Conservation (phyloP, 2,329 filamentous ascomycete species). For the Davidsoniella virescens region DNA sequence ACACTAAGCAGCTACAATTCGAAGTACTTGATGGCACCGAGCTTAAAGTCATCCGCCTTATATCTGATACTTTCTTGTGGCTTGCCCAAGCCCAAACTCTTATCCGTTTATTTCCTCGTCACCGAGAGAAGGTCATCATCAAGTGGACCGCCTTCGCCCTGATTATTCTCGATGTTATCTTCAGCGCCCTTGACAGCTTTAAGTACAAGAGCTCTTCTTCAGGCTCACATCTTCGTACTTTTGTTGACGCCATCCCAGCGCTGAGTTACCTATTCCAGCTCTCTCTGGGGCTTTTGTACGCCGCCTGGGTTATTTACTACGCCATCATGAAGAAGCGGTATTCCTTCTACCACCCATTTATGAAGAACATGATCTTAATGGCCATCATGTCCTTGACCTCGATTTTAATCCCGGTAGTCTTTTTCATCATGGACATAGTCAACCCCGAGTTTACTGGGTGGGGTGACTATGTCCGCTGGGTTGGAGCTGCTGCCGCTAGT, state of each 20-base stretch:
- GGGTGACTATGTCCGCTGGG: constrained; percentile 93
- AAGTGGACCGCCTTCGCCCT: constrained; percentile 96
- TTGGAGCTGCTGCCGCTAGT: constrained; percentile 83
- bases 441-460: constrained; percentile 75
- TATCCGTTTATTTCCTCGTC: constrained; percentile 86
- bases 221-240: constrained; percentile 45
- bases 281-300: constrained; percentile 72
- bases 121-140: constrained; percentile 95
- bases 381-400: constrained; percentile 62
- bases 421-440: constrained; percentile 82
- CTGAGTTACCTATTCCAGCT: constrained; percentile 83
- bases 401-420: constrained; percentile 79
- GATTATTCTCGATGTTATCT: constrained; percentile 78
- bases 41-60: constrained; percentile 76
- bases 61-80: constrained; percentile 95
- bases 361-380: constrained; percentile 76
- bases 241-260: constrained; percentile 79
- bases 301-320: constrained; percentile 89
- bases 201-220: constrained; percentile 38
- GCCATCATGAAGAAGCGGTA: constrained; percentile 81
- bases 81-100: constrained; percentile 93
- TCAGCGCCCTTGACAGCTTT: constrained; percentile 85
- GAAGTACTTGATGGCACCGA: constrained; percentile 72
- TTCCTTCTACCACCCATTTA: constrained; percentile 76
- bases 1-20: constrained; percentile 58